Evolutionary conservation across 2,329 filamentous ascomycete species (phyloP), one percentile per base, ranked within the genome.

Genomic region (Hypoxylon sp.): DNA sequence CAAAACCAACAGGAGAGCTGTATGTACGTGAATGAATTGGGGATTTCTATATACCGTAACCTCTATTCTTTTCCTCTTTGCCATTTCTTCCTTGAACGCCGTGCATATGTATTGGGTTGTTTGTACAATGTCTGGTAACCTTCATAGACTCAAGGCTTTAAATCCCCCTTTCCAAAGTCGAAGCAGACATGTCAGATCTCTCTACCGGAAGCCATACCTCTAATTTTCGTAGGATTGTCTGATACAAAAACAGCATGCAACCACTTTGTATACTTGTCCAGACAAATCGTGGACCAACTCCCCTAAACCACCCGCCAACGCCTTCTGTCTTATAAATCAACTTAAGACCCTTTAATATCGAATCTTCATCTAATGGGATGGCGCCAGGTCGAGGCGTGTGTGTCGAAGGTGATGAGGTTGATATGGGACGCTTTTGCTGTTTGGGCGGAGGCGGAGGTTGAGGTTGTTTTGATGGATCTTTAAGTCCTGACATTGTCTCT

Each of bases 251-350:
- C 76, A 98, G 84, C 95, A 98, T 98, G 70, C 93, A 97, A 43
- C 94, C 92, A 75, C 92, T 97, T 82, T 99, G 96, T 62, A 98
- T 93, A 75, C 95, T 97, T 21, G 96, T 99, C 96, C 96, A 99
- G 12, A 98, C 93, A 61, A 91, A 91, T 57, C 96, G 88, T 1
- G 96, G 96, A 0, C 95, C 95, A 1, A 99, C 95, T 25, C 96
- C 96, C 62, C 96, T 88, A 80, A 99, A 99, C 90, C 93, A 96
- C 1, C 96, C 96, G 2, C 87, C 87, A 14, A 98, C 73, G 1
- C 96, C 96, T 80, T 99, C 96, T 5, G 91, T 93, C 71, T 87
- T 89, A 81, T 98, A 99, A 73, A 99, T 96, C 70, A 97, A 86
- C 72, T 85, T 89, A 37, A 99, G 81, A 1, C 95, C 96, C 1